Evolutionary conservation across 148 eudicot genomes (phyloP), one percentile per base, ranked within the genome.

Genomic region (Talinum fruticosum): DNA sequence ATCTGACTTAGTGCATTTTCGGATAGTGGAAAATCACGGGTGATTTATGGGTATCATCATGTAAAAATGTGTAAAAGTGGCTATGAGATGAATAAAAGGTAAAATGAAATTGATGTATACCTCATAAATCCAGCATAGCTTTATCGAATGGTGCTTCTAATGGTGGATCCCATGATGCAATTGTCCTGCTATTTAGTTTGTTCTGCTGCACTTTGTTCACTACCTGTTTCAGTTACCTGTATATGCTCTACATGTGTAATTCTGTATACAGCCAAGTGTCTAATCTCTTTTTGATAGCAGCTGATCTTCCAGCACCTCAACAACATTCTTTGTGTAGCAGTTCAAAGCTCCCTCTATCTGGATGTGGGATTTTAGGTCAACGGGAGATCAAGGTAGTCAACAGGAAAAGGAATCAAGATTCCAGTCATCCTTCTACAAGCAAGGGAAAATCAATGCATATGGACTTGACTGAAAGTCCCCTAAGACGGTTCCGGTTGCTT

Each of bases 401-500:
- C 29, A 81, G 65, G 18, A 86, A 86, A 84, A 85, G 81, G 69
- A 85, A 84, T 86, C 82, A 82, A 18, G 82, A 71, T 75, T 69
- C 85, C 38, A 78, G 74, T 82, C 71, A 77, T 44, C 82, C 78
- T 69, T 79, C 87, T 65, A 72, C 84, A 72, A 85, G 78, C 79
- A 80, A 79, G 76, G 80, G 86, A 61, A 80, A 79, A 71, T 4
- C 80, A 15, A 71, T 79, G 69, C 84, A 88, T 74, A 81, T 90
- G 34, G 79, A 90, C 74, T 82, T 84, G 65, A 80, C 84, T 81
- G 79, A 85, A 57, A 93, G 97, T 79, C 97, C 97, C 71, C 85
- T 93, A 32, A 88, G 97, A 86, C 90, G 85, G 83, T 96, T 93
- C 79, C 91, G 89, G 87, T 87, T 93, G 87, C 78, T 96, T 76